Base-by-base conservation (phyloP, 352 stramenopile species). In the Pythium folliculosum region DNA sequence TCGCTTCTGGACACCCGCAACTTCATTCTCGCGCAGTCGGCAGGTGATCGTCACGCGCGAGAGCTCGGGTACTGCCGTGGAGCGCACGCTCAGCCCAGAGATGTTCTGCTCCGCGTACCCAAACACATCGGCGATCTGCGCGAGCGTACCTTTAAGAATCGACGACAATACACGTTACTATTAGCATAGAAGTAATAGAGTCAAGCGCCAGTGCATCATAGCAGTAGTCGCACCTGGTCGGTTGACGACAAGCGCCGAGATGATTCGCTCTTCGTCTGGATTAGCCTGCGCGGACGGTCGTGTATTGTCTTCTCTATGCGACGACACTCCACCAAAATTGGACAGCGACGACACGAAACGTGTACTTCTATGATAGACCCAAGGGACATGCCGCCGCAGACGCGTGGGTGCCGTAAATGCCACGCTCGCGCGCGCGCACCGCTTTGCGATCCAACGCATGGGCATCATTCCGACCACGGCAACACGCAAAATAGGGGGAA, bases 31-130 rank as follows among this genome's bases (percentile, higher is more conserved):
- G 10, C 63, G 69, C 49, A 91, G 61, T n/a, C 77, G 77, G 30
- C 81, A 90, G 48, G 84, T 83, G 70, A 91, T 89, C 48, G 77
- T 93, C 56, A 93, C 82, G 51, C 84, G 84, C 47, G 82, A 89
- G 60, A 93, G 78, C 64, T 93, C 84, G 8, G 82, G 84, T 44
- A 91, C 84, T 58, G 88, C 75, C 6, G 84, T 91, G 49, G 77
- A 81, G 52, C 82, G 82, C 60, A 91, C 82, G 56, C 77, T 88
- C 3, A 93, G 75, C n/a, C 80, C 79, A 23, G 80, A 86, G 48
- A 91, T 89, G 70, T 91, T 93, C 62, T 90, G 77, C 38, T 89
- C 73, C n/a, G 78, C 77, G 57, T 84, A 88, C 19, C 75, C 75
- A 58, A 92, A 92, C 23, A 89, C 81, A 56, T 88, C 73, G 3